These are phyloP conservation scores for Quercus mongolica DNA, from an alignment of 306 rosid genomes.

Conservation along the genomic window DNA sequence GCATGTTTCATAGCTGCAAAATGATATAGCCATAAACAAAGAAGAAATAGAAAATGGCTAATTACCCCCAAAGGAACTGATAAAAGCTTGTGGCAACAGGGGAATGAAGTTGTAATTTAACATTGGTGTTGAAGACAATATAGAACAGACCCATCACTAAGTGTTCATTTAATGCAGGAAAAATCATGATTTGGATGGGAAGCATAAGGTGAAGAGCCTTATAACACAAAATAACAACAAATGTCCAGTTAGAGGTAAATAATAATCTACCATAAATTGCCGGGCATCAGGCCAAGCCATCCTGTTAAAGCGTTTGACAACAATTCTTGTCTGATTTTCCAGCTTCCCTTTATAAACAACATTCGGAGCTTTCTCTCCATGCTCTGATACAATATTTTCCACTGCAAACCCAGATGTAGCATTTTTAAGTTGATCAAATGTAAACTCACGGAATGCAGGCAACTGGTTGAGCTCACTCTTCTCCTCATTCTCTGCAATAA, in stretches of 20 bases:
- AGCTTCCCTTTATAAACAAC: slow-evolving; percentile 84
- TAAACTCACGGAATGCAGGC: slow-evolving; percentile 60
- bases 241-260: background rate
- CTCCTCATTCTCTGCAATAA: slow-evolving; percentile 62
- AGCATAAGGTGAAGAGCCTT: background rate
- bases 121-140: background rate
- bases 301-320: slow-evolving; percentile 73
- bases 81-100: background rate
- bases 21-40: background rate
- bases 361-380: slow-evolving; percentile 87
- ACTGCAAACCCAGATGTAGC: slow-evolving; percentile 88
- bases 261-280: slow-evolving; percentile 59
- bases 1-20: background rate
- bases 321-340: slow-evolving; percentile 74
- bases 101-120: background rate
- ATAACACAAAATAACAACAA: background rate
- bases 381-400: slow-evolving; percentile 83
- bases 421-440: slow-evolving; percentile 68
- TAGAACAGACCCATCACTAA: background rate
- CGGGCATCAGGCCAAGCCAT: slow-evolving; percentile 85
- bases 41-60: background rate
- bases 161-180: slow-evolving; percentile 9
- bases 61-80: background rate
- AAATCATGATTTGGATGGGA: background rate
- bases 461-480: slow-evolving; percentile 42